Base-by-base conservation (phyloP, 441 rosid species). In the Jatropha podagrica region DNA sequence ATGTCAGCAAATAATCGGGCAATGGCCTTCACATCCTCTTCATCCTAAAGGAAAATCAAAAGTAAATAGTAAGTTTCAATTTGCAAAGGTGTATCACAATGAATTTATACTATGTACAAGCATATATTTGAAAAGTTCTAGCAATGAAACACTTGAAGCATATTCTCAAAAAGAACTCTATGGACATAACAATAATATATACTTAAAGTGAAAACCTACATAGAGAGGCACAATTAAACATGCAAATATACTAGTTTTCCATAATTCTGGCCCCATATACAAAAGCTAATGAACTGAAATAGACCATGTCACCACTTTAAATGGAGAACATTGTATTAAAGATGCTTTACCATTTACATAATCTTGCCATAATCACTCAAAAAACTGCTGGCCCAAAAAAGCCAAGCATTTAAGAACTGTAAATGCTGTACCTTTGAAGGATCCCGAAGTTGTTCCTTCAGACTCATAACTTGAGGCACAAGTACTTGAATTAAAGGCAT, bases 1-100 rank as follows among this genome's bases (percentile, higher is more conserved):
- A 94, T 89, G 80, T 94, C 99, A 73, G 99, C 97, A 75, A 96
- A 92, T 82, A 96, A 87, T 72, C 98, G 90, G 83, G 96, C 99
- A 74, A 96, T 94, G 76, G 99, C 98, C 85, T 94, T 96, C 83
- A 94, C 90, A 86, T 94, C 99, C 86, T 96, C 99, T 78, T 94
- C 99, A 80, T 96, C 98, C 98, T 96, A 89, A 78, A 72, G 83
- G 80, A 71, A 79, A 54, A 76, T 76, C 60, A 46, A 46, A 63
- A 51, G 8, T 59, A 81, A 83, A 74, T 54, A 61, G 54, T 20
- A 81, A 72, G 42, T 55, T 61, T 49, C 15, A 70, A 59, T 66
- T 41, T 37, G 56, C 44, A 67, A 72, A 3, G 38, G 7, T 18
- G 72, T 69, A 40, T 64, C 46, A 23, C 13, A 7, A 17, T 37